phyloP scores from a whole-genome alignment of 768 basidiomycete genomes.

The Hemileccinum rubropunctum region DNA sequence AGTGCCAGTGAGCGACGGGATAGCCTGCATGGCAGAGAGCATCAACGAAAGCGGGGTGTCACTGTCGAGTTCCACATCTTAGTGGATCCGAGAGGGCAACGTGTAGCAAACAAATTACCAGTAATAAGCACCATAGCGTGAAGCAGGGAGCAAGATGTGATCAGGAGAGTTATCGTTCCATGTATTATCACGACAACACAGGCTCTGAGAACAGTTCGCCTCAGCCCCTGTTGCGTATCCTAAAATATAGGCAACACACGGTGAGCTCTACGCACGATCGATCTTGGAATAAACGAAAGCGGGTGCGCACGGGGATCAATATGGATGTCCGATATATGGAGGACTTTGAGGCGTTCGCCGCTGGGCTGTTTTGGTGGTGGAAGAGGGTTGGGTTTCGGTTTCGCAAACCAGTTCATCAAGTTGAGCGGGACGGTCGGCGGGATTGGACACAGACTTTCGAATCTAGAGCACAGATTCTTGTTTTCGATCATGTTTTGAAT shows the following conservation, averaged over 20 bases:
- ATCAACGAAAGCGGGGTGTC: constrained; percentile 60
- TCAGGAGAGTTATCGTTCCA: constrained; percentile 48
- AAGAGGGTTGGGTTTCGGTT: constrained; percentile 45
- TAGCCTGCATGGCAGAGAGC: constrained; percentile 56
- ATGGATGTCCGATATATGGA: constrained; percentile 49
- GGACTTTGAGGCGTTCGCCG: constrained; percentile 44
- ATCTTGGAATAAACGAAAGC: not conserved
- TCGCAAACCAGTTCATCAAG: constrained; percentile 45
- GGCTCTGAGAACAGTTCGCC: constrained; percentile 58
- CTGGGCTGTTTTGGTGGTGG: constrained; percentile 39
- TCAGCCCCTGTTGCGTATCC: constrained; percentile 66
- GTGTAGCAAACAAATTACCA: not conserved
- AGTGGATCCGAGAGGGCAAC: not conserved
- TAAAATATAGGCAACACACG: constrained; percentile 16
- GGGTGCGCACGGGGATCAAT: constrained; percentile 41
- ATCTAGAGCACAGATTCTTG: constrained; percentile 35
- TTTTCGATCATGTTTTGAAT: not conserved
- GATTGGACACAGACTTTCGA: constrained; percentile 34
- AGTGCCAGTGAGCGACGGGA: constrained; percentile 61
- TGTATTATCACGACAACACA: constrained; percentile 57
- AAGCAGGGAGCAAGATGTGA: constrained; percentile 49
- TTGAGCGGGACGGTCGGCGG: constrained; percentile 40
- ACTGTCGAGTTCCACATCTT: constrained; percentile 25
- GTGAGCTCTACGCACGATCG: not conserved
- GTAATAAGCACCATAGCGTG: constrained; percentile 51